Conservation (phyloP, 352 stramenopile species). For the Globisporangium sylvaticum region DNA sequence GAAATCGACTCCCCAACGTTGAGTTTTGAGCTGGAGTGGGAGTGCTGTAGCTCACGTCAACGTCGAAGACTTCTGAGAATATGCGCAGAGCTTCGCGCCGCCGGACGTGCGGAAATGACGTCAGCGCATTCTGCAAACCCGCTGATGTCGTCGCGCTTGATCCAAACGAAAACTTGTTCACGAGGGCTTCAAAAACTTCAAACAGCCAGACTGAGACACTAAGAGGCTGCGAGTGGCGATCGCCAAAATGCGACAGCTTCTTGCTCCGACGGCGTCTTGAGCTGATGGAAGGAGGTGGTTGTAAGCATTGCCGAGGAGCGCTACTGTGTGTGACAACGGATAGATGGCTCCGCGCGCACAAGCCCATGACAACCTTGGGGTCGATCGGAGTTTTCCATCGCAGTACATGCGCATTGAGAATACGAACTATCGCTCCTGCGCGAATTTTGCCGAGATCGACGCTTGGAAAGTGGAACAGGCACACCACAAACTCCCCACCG, state of each 20-base stretch:
- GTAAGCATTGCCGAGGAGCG: not conserved
- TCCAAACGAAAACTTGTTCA: conserved; percentile 13
- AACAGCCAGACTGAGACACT: conserved; percentile 9
- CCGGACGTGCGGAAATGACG: conserved; percentile 7
- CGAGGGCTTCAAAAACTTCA: conserved; percentile 12
- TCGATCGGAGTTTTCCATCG: conserved; percentile 27
- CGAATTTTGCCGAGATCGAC: conserved; percentile 27
- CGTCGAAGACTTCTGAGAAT: not conserved
- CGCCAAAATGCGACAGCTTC: conserved; percentile 7
- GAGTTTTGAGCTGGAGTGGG: not conserved
- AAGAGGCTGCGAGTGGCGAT: conserved; percentile 3
- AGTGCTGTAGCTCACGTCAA: not conserved
- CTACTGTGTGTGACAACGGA: conserved; percentile 14
- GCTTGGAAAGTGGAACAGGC: conserved; percentile 35
- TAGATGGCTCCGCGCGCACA: conserved; percentile 37
- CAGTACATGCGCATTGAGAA: conserved; percentile 29
- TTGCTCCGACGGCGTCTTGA: not conserved
- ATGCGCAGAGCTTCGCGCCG: conserved; percentile 9
- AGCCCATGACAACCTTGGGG: conserved; percentile 26
- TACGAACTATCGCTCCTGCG: conserved; percentile 20
- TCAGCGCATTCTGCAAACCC: not conserved
- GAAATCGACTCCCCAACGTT: conserved; percentile 12
- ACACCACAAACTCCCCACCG: conserved; percentile 20
- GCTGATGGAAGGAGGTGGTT: not conserved
- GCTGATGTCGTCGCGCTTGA: not conserved